phyloP scores from a whole-genome alignment of 257 asterid species.

The Rubia yunnanensis region DNA sequence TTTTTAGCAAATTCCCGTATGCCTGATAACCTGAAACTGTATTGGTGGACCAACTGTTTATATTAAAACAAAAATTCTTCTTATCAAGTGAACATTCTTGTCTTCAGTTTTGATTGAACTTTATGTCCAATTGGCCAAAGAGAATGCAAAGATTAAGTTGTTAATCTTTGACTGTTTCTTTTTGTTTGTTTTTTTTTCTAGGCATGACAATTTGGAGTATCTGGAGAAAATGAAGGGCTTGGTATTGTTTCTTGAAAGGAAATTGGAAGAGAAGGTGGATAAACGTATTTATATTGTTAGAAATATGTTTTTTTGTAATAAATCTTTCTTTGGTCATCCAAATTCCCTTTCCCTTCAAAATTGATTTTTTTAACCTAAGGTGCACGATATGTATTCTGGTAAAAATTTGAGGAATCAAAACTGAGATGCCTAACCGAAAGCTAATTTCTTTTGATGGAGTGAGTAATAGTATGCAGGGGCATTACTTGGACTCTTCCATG shows the following conservation, averaged over 20 bases:
- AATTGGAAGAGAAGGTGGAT: slow-evolving; percentile 78
- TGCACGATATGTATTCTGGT: no score
- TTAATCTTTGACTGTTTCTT: background rate
- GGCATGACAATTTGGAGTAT: slow-evolving; percentile 94
- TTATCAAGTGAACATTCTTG: background rate
- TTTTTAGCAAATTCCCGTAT: background rate
- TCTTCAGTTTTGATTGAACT: background rate
- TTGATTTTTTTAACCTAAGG: background rate
- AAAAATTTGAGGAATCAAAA: background rate
- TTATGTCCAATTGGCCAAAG: background rate
- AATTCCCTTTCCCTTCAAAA: background rate
- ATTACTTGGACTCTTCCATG: background rate
- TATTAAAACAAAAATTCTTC: background rate
- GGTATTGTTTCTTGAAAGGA: slow-evolving; percentile 79
- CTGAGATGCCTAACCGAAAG: background rate
- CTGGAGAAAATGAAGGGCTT: slow-evolving; percentile 92
- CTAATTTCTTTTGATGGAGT: background rate
- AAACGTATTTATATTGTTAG: background rate
- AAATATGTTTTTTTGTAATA: background rate
- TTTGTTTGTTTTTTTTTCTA: slow-evolving; percentile 22
- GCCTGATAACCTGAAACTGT: no score
- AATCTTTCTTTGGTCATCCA: background rate
- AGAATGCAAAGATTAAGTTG: background rate
- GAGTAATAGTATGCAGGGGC: background rate
- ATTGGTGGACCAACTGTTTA: no score